Percentiles rank a stretch among this genome's conserved stretches.
Evolutionary conservation across 2,329 filamentous ascomycete species (phyloP).

Genomic region (Mariannaea elegans): DNA sequence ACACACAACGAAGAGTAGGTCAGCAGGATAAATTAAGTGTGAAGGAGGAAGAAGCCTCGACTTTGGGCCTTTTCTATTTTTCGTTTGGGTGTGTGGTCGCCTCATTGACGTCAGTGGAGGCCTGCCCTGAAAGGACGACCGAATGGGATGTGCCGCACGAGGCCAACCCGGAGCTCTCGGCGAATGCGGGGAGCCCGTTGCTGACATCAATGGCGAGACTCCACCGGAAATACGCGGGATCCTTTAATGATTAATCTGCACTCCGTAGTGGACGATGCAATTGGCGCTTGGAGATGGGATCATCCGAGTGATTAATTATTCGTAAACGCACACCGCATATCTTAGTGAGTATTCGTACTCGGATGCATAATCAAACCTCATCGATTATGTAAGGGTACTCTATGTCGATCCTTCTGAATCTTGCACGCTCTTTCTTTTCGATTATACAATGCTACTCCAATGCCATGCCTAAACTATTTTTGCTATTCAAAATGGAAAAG

Average conservation of each 20-base stretch:
- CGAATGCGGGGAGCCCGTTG: too few relatives aligned
- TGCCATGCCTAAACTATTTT: neutral
- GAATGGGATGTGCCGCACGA: neutral
- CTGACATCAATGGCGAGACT: too few relatives aligned
- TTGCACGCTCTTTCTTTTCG: neutral
- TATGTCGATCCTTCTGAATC: too few relatives aligned
- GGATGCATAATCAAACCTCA: neutral
- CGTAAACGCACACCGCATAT: too few relatives aligned
- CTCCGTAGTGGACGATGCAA: neutral
- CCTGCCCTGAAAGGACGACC: neutral
- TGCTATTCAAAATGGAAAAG: too few relatives aligned
- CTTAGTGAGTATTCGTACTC: neutral
- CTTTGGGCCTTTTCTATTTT: neutral
- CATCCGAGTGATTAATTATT: too few relatives aligned
- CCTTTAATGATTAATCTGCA: neutral
- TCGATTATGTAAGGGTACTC: too few relatives aligned
- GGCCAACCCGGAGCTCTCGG: slow-evolving; percentile 2
- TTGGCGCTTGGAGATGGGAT: neutral
- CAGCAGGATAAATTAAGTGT: neutral
- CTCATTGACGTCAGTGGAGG: slow-evolving; percentile 25
- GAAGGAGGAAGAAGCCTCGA: slow-evolving; percentile 1
- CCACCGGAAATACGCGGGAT: slow-evolving; percentile 4
- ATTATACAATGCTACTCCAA: neutral
- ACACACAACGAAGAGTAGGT: too few relatives aligned
- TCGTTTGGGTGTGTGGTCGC: neutral